Percentiles rank a stretch among this genome's conserved stretches.
phyloP scores from a whole-genome alignment of 345 rosid genomes.

The Citrus hindsii region DNA sequence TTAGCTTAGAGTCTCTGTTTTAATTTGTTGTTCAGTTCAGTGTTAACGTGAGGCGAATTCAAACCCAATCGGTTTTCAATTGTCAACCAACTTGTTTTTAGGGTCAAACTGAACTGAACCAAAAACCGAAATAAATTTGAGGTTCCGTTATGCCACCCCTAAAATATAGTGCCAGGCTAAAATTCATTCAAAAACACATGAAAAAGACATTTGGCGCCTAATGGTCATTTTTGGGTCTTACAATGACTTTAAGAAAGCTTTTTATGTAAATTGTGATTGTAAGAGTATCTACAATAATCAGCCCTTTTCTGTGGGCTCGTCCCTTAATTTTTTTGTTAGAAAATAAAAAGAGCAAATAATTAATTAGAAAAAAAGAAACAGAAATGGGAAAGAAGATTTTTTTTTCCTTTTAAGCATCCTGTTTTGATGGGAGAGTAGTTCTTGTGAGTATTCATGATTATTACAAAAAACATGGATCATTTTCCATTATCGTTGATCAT shows the following conservation, averaged over 20 bases:
- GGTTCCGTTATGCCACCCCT: too few species aligned
- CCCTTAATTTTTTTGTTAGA: background rate
- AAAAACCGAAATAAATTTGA: background rate
- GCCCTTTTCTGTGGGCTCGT: background rate
- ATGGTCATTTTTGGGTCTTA: background rate
- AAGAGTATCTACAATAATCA: background rate
- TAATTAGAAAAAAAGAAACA: background rate
- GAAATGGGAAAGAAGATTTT: background rate
- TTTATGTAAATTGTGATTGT: background rate
- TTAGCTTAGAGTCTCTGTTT: too few species aligned
- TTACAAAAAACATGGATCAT: background rate
- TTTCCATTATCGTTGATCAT: background rate
- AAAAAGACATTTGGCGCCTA: background rate
- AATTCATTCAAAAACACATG: background rate
- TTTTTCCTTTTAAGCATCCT: background rate
- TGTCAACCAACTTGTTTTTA: too few species aligned
- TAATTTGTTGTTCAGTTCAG: too few species aligned
- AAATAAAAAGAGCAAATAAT: background rate
- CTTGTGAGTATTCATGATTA: background rate
- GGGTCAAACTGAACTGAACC: background rate
- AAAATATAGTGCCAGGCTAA: background rate
- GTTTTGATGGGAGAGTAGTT: background rate
- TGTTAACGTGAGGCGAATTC: too few species aligned
- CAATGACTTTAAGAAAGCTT: background rate
- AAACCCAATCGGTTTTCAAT: too few species aligned